Base-by-base conservation (phyloP, 1,284 basidiomycete species). In the Caloboletus firmus region DNA sequence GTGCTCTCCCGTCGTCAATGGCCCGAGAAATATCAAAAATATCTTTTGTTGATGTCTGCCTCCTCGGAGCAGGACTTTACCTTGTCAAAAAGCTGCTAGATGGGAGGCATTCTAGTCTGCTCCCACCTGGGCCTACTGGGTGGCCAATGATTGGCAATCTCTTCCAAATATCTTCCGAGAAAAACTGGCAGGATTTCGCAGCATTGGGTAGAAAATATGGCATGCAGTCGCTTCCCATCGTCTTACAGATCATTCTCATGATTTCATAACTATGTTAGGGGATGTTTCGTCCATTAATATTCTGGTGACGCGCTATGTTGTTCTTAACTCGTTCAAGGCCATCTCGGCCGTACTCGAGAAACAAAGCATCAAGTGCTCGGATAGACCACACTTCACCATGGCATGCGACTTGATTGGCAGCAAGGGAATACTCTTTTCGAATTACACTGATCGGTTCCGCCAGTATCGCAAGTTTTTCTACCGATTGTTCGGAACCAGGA, bases 131-230 rank as follows among this genome's bases (percentile, higher is more conserved):
- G 3, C 72, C 72, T 6, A 39, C 46, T 28, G 67, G 67, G 3
- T 60, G 64, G 50, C 73, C 73, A 1, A 22, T 74, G 24, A 51
- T 73, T 22, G 70, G 72, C 12, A 80, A 76, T 60, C 59, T 75
- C 12, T 60, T 73, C 36, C 71, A 77, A 44, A 70, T 81, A 65
- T 73, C 79, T 0, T 55, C 61, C 2, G 58, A 69, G 39, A 68
- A 68, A 46, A 71, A 70, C 15, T 80, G 78, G 79, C 63, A 76
- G 35, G 70, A 68, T 0, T 81, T 76, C 55, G 68, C 75, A 7
- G 65, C 78, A 26, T 76, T 79, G 78, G 71, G 77, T 18, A 62
- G 67, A 40, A 71, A 70, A 65, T 79, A 70, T 52, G 78, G 78
- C 71, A 59, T 3, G 68, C 10, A 17, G 22, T 20, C 15, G 10